Evolutionary conservation across 768 basidiomycete genomes (phyloP).

Genomic region (Mycena galericulata): DNA sequence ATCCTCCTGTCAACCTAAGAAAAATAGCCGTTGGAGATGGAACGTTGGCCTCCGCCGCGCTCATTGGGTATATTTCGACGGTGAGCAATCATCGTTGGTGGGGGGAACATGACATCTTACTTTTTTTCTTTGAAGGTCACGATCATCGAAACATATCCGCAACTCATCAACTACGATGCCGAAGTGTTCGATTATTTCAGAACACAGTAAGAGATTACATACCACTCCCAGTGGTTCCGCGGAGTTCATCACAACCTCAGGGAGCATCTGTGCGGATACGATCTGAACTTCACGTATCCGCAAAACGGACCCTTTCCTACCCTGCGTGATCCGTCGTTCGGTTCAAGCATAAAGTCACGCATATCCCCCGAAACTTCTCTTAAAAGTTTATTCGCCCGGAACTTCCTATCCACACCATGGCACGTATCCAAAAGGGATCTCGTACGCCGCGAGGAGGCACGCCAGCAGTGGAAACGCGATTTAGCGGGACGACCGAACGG

Average conservation of each 20-base stretch:
- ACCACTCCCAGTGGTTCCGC: neutral
- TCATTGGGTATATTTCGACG: conserved; percentile 66
- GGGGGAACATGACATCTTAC: too few relatives aligned
- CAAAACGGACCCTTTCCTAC: conserved; percentile 65
- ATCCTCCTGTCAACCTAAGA: conserved; percentile 76
- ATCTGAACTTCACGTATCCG: conserved; percentile 78
- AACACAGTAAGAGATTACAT: conserved; percentile 62
- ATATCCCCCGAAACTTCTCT: conserved; percentile 30
- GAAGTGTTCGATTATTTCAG: conserved; percentile 76
- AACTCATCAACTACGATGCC: conserved; percentile 77
- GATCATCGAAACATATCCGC: conserved; percentile 78
- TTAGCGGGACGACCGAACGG: conserved; percentile 62
- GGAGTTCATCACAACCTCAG: conserved; percentile 44
- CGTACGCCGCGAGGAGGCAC: conserved; percentile 34
- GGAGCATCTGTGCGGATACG: conserved; percentile 69
- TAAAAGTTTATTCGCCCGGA: conserved; percentile 30
- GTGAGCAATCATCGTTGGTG: conserved; percentile 50
- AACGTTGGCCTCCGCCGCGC: conserved; percentile 62
- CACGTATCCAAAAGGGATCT: conserved; percentile 35
- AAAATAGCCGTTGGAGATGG: conserved; percentile 81
- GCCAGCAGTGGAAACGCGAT: conserved; percentile 58
- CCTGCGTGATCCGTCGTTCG: conserved; percentile 40
- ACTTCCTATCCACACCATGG: conserved; percentile 29
- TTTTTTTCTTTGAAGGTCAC: conserved; percentile 61
- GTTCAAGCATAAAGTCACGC: conserved; percentile 31